These are phyloP conservation scores for Candolleomyces efflorescens DNA, from an alignment of 768 basidiomycete genomes.

Conservation along the genomic window DNA sequence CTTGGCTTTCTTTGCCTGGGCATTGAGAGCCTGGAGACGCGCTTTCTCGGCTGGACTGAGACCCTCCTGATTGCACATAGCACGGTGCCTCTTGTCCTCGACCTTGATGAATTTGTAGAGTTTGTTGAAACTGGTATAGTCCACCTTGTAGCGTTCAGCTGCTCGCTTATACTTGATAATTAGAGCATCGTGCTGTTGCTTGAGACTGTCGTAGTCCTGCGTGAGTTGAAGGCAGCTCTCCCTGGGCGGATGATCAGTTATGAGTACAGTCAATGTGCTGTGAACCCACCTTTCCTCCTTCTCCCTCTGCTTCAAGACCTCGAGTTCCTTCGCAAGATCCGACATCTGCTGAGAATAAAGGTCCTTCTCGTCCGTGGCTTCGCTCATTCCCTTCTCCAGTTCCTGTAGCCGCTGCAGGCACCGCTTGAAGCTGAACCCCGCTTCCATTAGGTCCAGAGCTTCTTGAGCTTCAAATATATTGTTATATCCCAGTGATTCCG, in stretches of 20 bases:
- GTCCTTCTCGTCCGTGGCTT: constrained; percentile 17
- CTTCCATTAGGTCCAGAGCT: constrained; percentile 32
- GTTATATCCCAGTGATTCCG: constrained; percentile 39
- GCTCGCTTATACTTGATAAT: constrained; percentile 39
- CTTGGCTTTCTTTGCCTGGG: neutral
- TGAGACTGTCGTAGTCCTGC: constrained; percentile 30
- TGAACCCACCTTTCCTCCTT: neutral
- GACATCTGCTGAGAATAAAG: constrained; percentile 13
- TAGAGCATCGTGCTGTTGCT: constrained; percentile 42
- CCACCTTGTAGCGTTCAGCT: constrained; percentile 41
- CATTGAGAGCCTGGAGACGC: neutral
- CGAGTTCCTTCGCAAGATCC: constrained; percentile 7
- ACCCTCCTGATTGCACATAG: constrained; percentile 19
- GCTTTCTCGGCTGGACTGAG: constrained; percentile 25
- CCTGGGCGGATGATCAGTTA: neutral
- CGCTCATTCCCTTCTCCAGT: constrained; percentile 24
- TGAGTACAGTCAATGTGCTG: neutral
- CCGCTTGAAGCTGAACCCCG: constrained; percentile 29
- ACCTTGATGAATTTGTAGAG: constrained; percentile 41
- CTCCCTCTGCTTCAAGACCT: constrained; percentile 11
- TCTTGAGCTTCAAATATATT: constrained; percentile 40
- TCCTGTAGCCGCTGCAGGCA: constrained; percentile 29
- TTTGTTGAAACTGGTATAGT: constrained; percentile 50
- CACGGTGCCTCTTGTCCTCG: constrained; percentile 26
- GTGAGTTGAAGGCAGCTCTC: constrained; percentile 7